Conservation (phyloP, 2,329 filamentous ascomycete genomes). For the Calonectria pauciramosa region DNA sequence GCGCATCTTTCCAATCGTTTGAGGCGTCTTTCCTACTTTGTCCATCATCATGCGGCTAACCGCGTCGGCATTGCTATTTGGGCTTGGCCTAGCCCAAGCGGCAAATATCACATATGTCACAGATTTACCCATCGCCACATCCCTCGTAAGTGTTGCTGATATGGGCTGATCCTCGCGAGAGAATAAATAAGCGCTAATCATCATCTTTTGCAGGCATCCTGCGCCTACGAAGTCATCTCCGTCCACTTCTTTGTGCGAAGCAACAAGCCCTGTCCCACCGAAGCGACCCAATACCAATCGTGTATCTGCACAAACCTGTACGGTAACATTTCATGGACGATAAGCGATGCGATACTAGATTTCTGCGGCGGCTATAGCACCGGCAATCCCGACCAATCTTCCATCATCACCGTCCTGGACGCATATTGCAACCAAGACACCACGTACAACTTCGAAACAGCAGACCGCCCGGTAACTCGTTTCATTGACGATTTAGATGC, state of each 20-base stretch:
- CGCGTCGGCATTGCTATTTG: neutral
- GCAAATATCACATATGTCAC: neutral
- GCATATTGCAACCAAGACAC: constrained; percentile 1
- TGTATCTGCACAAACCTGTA: neutral
- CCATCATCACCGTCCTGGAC: neutral
- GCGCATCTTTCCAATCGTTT: neutral
- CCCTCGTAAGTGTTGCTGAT: neutral
- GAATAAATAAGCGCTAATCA: neutral
- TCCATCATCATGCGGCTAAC: neutral
- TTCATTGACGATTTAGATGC: constrained; percentile 5
- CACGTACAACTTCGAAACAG: neutral
- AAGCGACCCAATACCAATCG: neutral
- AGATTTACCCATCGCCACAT: neutral
- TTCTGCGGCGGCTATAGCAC: neutral
- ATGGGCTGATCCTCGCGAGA: neutral
- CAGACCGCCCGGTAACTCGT: neutral
- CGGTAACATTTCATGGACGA: neutral
- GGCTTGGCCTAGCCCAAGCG: neutral
- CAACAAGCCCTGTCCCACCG: neutral
- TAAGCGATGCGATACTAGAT: neutral
- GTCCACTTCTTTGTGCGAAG: neutral
- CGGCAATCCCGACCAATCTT: neutral
- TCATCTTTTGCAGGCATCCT: neutral
- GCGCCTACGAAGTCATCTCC: neutral
- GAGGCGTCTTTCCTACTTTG: neutral